phyloP scores from a whole-genome alignment of 2,329 filamentous ascomycete genomes.

The Ophiostoma pallidulum region DNA sequence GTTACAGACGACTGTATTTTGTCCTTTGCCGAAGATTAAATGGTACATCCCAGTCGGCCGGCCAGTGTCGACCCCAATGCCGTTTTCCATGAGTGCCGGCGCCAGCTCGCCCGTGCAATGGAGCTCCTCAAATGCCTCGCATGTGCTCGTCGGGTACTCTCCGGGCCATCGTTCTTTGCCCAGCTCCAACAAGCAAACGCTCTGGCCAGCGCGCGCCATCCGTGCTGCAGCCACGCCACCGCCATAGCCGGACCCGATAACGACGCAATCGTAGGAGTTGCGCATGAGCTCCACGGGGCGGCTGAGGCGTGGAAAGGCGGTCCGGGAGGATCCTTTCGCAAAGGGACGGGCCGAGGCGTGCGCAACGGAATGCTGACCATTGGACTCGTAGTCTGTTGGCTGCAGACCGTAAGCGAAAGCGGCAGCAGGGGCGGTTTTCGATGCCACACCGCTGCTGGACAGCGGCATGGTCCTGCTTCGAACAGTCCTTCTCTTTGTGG shows the following conservation, averaged over 20 bases:
- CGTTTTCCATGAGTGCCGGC: slow-evolving; percentile 29
- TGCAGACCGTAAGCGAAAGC: not conserved
- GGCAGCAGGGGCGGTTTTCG: not conserved
- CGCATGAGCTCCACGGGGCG: slow-evolving; percentile 48
- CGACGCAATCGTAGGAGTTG: slow-evolving; percentile 52
- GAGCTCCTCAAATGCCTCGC: slow-evolving; percentile 40
- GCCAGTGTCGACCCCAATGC: slow-evolving; percentile 35
- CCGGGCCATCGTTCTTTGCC: slow-evolving; percentile 58
- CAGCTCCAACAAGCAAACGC: slow-evolving; percentile 55
- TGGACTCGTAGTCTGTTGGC: slow-evolving; percentile 25
- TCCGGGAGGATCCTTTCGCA: slow-evolving; percentile 19
- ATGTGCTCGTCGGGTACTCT: slow-evolving; percentile 45
- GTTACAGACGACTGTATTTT: slow-evolving; percentile 52
- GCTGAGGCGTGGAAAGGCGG: slow-evolving; percentile 42
- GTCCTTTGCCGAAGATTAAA: slow-evolving; percentile 51
- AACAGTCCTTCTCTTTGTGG: slow-evolving; percentile 2
- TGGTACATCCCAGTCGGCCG: slow-evolving; percentile 55
- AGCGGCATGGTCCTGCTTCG: slow-evolving; percentile 3
- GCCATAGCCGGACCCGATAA: slow-evolving; percentile 62
- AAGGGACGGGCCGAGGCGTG: slow-evolving; percentile 23
- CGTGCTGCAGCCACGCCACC: slow-evolving; percentile 56
- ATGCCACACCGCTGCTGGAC: not conserved
- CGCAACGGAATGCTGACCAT: slow-evolving; percentile 18
- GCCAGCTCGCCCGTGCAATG: slow-evolving; percentile 47
- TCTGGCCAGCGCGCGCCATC: slow-evolving; percentile 50